Conservation (phyloP, 345 rosid genomes). For the Alliaria petiolata region DNA sequence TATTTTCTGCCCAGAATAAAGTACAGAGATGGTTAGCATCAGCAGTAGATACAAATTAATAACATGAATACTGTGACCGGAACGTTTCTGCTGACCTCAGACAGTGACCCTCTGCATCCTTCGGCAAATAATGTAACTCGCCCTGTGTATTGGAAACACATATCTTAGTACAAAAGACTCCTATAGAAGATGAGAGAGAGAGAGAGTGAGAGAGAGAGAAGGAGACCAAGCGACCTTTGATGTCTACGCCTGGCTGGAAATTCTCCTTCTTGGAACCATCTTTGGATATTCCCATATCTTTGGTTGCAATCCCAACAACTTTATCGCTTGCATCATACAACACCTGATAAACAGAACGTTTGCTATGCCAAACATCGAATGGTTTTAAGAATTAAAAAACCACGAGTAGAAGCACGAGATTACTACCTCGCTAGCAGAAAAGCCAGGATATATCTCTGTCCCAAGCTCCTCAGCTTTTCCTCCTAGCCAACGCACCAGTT, state of each 20-base stretch:
- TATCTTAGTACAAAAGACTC: conserved; percentile 5
- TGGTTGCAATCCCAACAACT: conserved; percentile 84
- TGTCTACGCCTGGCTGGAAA: conserved; percentile 79
- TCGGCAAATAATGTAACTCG: conserved; percentile 76
- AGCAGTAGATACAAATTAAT: neutral
- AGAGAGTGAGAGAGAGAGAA: conserved; percentile 21
- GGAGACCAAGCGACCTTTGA: conserved; percentile 53
- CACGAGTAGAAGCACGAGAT: neutral
- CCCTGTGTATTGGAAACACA: conserved; percentile 46
- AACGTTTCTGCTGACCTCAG: conserved; percentile 60
- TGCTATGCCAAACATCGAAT: conserved; percentile 10
- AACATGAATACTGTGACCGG: neutral
- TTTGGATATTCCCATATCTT: conserved; percentile 96
- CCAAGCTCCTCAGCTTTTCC: conserved; percentile 93
- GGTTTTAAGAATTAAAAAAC: neutral
- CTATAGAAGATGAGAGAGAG: neutral
- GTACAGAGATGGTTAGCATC: conserved; percentile 15
- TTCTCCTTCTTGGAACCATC: conserved; percentile 82
- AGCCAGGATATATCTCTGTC: conserved; percentile 94
- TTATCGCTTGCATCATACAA: conserved; percentile 56
- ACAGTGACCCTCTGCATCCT: conserved; percentile 96
- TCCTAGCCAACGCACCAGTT: conserved; percentile 86
- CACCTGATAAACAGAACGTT: conserved; percentile 43
- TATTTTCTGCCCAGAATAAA: conserved; percentile 44
- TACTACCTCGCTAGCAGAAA: conserved; percentile 95